Evolutionary conservation across 2,329 filamentous ascomycete genomes (phyloP).

Genomic region (Cladosporium sp.): DNA sequence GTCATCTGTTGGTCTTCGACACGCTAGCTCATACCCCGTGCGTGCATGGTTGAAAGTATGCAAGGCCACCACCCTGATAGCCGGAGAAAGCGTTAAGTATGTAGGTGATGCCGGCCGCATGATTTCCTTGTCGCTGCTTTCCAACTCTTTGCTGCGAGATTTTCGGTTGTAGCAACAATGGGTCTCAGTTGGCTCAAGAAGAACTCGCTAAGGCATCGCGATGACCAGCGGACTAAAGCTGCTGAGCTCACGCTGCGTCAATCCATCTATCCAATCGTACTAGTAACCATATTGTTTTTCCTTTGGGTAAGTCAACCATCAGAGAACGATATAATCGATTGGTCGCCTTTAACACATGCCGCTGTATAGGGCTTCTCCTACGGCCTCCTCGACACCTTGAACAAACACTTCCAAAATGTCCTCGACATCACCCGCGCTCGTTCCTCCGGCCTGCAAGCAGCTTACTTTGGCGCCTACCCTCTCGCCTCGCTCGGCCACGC

Average conservation of each 20-base stretch:
- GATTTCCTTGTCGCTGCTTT: no score
- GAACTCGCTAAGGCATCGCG: slow-evolving; percentile 24
- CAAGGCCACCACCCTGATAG: background rate
- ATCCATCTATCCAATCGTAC: slow-evolving; percentile 60
- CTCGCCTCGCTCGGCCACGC: slow-evolving; percentile 45
- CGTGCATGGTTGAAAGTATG: slow-evolving; percentile 1
- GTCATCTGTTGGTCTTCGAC: slow-evolving; percentile 3
- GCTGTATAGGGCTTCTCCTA: slow-evolving; percentile 46
- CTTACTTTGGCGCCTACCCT: slow-evolving; percentile 48
- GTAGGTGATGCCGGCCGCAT: slow-evolving; percentile 2
- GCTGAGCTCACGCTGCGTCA: slow-evolving; percentile 62
- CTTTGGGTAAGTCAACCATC: slow-evolving; percentile 47
- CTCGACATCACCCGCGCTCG: slow-evolving; percentile 41
- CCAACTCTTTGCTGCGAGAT: no score
- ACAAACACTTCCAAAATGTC: slow-evolving; percentile 44
- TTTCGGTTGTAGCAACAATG: background rate
- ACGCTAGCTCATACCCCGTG: background rate
- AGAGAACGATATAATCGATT: background rate
- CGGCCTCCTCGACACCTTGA: slow-evolving; percentile 53
- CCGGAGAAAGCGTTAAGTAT: slow-evolving; percentile 8
- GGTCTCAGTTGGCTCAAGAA: slow-evolving; percentile 15
- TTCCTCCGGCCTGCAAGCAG: slow-evolving; percentile 45
- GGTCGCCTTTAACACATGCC: background rate
- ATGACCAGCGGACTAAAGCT: slow-evolving; percentile 47
- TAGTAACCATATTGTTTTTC: slow-evolving; percentile 64